Evolutionary conservation across 345 rosid species (phyloP), one percentile per base, ranked within the genome.

Genomic region (Euphorbia peplus): DNA sequence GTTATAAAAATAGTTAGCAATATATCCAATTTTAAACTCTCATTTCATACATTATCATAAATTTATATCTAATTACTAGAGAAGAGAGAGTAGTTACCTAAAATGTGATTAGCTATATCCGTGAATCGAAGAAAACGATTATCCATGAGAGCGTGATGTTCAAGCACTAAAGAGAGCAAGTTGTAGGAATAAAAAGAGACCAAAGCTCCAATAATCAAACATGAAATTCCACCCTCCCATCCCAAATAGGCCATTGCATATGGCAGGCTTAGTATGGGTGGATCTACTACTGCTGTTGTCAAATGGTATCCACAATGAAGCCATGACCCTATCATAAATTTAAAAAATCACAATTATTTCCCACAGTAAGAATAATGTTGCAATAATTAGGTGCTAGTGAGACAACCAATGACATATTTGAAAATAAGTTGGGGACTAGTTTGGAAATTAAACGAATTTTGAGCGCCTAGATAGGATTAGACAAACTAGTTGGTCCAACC

Each of bases 271-370:
- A 72, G 70, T 4, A 77, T 61, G 39, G 63, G 75, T 4, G 81
- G 84, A 66, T 77, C 79, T 8, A 81, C 81, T 5, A 81, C 78
- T 4, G 84, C 78, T 64, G 84, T 77, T 60, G 81, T 80, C 72
- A 80, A 74, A 69, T 80, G 84, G 41, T 64, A 80, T 64, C 84
- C 79, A 46, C 81, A 64, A 54, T 81, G 81, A 70, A 69, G 0
- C 84, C 84, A 81, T 69, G 84, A 74, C 24, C 84, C 79, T 77
- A 19, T 4, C 50, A 53, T 53, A 1, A 19, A 19, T 5, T 3
- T 3, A 18, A n/a, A 52, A 52, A 4, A 18, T 18, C 18, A 4
- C 21, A 18, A 10, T 4, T 52, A n/a, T n/a, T n/a, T n/a, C n/a
- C n/a, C n/a, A n/a, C n/a, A n/a, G n/a, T n/a, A n/a, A n/a, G n/a